phyloP scores from a whole-genome alignment of 345 rosid genomes.

The Psidium friedrichsthalianum region DNA sequence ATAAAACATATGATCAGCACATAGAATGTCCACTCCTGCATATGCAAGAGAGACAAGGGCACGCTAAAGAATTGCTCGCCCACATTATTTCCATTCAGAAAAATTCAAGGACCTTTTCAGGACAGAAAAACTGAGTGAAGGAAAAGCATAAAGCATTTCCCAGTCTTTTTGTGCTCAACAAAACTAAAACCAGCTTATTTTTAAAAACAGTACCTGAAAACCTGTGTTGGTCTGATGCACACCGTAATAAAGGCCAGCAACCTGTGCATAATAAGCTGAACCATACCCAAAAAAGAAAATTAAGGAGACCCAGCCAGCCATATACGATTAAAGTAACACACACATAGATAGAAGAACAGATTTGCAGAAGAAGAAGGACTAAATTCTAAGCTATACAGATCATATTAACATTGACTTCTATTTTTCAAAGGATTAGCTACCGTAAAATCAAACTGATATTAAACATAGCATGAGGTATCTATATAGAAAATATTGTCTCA shows the following conservation, averaged over 20 bases:
- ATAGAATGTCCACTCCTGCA: neutral
- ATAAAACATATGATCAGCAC: neutral
- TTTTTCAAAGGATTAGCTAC: neutral
- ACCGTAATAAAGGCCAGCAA: slow-evolving; percentile 74
- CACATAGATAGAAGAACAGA: neutral
- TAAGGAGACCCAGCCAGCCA: neutral
- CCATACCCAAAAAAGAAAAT: slow-evolving; percentile 3
- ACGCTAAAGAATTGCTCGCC: neutral
- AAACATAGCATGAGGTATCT: neutral
- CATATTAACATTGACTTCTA: neutral
- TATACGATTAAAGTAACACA: neutral
- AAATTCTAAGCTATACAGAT: neutral
- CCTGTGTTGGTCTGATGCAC: slow-evolving; percentile 45
- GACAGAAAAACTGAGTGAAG: neutral
- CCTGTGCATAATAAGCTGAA: slow-evolving; percentile 87
- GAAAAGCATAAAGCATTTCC: neutral
- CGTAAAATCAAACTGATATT: neutral
- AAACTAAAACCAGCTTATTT: neutral
- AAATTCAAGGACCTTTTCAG: neutral
- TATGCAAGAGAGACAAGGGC: neutral
- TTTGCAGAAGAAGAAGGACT: neutral
- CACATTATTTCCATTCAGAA: neutral
- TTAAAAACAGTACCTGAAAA: slow-evolving; percentile 43
- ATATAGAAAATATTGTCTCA: neutral
- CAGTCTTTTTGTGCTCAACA: neutral